Base-by-base conservation (phyloP, 257 asterid genomes). In the Knoxia roxburghii region DNA sequence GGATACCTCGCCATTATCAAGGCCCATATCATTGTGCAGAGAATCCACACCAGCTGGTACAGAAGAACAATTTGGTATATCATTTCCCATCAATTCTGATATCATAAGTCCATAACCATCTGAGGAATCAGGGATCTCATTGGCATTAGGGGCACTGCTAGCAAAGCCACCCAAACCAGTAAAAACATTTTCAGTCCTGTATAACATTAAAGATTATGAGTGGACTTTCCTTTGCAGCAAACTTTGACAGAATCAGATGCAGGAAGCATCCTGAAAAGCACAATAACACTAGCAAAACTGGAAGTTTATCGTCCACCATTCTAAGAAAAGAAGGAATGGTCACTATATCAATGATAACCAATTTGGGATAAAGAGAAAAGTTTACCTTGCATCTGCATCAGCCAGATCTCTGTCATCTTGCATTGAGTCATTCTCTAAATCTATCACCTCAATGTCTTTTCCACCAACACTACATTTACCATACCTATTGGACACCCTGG, bases 81-180 rank as follows among this genome's bases (percentile, higher is more conserved):
- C 91, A 77, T 84, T 87, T 71, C 90, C 95, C 48, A 90, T 89
- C 70, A 85, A 77, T 67, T 88, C 97, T 0, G 99, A 82, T 57
- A 88, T 73, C 99, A 90, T 82, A 60, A 86, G 95, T 72, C 97
- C 95, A 82, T 85, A 90, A 68, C 96, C 90, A 48, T 88, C 99
- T 73, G 87, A 95, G 72, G 64, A 74, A 41, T 78, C 94, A 41
- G 88, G 79, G 61, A 78, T 80, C 68, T 72, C 89, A 56, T 75
- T 82, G 68, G 81, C 78, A 73, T 76, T 86, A 75, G 79, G 85
- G 55, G 87, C 74, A 78, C 80, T 82, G 72, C 72, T 75, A 35
- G 88, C 72, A 66, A 88, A 90, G 72, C 86, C 83, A 70, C 87
- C 95, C 79, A 86, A 77, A 78, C 81, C 90, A 57, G 79, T 74